A percentile compares a stretch with the other conserved stretches of the same genome.
These are phyloP conservation scores for Phytophthora rubi DNA, from an alignment of 352 stramenopile species.

Conservation along the genomic window DNA sequence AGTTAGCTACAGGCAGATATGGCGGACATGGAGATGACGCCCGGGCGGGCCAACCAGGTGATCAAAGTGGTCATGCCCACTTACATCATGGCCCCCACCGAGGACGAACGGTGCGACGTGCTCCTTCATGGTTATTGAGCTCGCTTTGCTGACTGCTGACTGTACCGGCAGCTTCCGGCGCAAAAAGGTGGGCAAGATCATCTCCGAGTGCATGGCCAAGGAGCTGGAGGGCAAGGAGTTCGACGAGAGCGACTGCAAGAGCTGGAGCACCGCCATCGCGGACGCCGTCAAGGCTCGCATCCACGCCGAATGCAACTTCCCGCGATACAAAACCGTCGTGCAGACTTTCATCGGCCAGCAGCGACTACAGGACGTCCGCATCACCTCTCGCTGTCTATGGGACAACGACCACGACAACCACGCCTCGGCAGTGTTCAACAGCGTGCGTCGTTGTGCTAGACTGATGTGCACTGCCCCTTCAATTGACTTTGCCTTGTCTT, in stretches of 20 bases:
- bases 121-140: neutral
- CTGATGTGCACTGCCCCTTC: too few species aligned
- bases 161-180: constrained; percentile 61
- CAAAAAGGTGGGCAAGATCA: constrained; percentile 79
- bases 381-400: constrained; percentile 94
- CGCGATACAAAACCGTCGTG: constrained; percentile 94
- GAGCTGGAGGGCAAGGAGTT: constrained; percentile 81
- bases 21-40: constrained; percentile 53
- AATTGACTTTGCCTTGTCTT: neutral
- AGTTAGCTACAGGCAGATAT: constrained; percentile 32
- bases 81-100: constrained; percentile 84
- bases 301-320: constrained; percentile 71
- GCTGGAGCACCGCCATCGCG: constrained; percentile 69
- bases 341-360: constrained; percentile 95
- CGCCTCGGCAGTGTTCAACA: constrained; percentile 87
- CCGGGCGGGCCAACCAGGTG: constrained; percentile 57
- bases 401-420: constrained; percentile 95
- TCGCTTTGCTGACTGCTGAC: neutral
- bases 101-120: constrained; percentile 67
- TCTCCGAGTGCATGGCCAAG: constrained; percentile 67
- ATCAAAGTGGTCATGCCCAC: constrained; percentile 87
- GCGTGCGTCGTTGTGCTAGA: constrained; percentile 47
- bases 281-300: constrained; percentile 72
- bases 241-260: constrained; percentile 73
- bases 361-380: constrained; percentile 92